Evolutionary conservation across 305 asterid genomes (phyloP).

Genomic region (Fraxinus angustifolia): DNA sequence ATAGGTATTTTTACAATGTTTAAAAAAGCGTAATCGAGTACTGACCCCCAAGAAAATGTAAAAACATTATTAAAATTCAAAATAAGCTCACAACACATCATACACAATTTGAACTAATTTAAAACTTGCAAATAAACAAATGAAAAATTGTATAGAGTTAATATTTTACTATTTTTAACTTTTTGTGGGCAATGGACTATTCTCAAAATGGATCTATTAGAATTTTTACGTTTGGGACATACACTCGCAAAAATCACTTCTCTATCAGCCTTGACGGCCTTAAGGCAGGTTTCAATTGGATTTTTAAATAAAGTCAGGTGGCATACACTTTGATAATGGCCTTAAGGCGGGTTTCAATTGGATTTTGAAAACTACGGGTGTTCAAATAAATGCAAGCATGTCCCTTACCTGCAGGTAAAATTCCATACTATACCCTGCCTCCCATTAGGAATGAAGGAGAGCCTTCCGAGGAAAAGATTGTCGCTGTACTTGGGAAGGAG

Average conservation of each 20-base stretch:
- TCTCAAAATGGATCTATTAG: background rate
- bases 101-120: too few relatives aligned
- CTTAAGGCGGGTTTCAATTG: background rate
- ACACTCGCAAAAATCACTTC: background rate
- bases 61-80: too few relatives aligned
- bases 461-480: conserved; percentile 69
- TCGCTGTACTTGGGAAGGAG: conserved; percentile 71
- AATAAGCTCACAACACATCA: background rate
- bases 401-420: conserved; percentile 60
- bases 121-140: too few relatives aligned
- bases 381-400: background rate
- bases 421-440: conserved; percentile 87
- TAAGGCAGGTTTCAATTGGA: background rate
- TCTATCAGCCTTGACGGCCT: background rate
- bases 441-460: conserved; percentile 63
- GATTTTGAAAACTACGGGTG: too few relatives aligned
- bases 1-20: too few relatives aligned
- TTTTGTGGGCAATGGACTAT: background rate
- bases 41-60: background rate
- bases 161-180: too few relatives aligned
- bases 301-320: too few relatives aligned
- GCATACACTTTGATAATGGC: background rate
- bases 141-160: background rate
- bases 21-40: too few relatives aligned
- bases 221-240: background rate